Base-by-base conservation (phyloP, 208 protist genomes). In the Naegleria gruberi region DNA sequence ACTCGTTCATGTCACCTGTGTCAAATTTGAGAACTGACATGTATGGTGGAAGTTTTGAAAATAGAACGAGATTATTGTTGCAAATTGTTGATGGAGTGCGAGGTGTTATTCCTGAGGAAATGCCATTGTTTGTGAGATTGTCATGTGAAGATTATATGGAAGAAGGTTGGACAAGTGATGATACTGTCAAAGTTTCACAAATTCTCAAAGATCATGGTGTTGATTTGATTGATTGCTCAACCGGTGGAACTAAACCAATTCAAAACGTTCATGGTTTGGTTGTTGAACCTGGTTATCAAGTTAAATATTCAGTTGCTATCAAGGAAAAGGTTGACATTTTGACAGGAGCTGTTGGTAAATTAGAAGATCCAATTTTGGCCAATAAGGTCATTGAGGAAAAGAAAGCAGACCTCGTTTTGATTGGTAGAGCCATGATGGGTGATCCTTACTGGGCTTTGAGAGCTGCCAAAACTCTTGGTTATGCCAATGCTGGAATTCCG, bases 371-470 rank as follows among this genome's bases (percentile, higher is more conserved):
- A 1, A 4, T 45, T 0, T 41, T 93, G n/a, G 89, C 89, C 8
- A 89, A 93, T 19, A 41, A 74, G 37, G 85, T 94, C 15, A 4
- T 94, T 6, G 82, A 91, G 41, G 23, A 94, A 57, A 26, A 83
- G 15, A 34, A 47, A 43, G 88, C 89, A 12, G 92, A 94, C 40
- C 7, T 94, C 1, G 73, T 93, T 19, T 65, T 92, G 4, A 1
- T 91, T 12, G 92, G 37, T 17, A 74, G 92, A 65, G 43, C 57
- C 42, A 65, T 91, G 34, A 57, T 94, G 40, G 55, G 90, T 8
- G 81, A 94, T 88, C 92, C 92, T 93, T 91, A 73, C 41, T 94
- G 91, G 91, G n/a, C 93, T 41, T 23, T 93, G 1, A 83, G 87
- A 45, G 89, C 89, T 10, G 93, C 93, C 5, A 55, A 89, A 57